Evolutionary conservation across 202 grass and related monocot species (phyloP).

Genomic region (Digitaria exilis): DNA sequence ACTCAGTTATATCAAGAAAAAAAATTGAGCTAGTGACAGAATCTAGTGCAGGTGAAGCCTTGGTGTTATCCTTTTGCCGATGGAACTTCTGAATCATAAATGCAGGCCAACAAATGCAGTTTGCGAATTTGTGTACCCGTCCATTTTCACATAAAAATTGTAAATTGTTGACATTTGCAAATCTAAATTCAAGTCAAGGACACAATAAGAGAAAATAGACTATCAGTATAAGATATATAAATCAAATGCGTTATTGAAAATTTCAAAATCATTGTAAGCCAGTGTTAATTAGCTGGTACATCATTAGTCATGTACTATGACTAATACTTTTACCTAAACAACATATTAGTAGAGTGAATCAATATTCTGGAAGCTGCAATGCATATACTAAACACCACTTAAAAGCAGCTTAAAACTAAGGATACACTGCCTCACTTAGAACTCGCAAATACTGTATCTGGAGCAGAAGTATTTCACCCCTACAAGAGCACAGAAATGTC

Average conservation of each 20-base stretch:
- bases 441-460: conserved; percentile 86
- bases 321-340: conserved; percentile 9
- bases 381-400: conserved; percentile 16
- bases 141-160: conserved; percentile 93
- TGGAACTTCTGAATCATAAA: conserved; percentile 80
- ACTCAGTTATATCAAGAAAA: conserved; percentile 69
- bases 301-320: background rate
- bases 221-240: conserved; percentile 20
- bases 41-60: conserved; percentile 36
- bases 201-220: background rate
- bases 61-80: conserved; percentile 37
- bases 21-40: conserved; percentile 41
- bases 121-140: conserved; percentile 93
- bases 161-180: conserved; percentile 81
- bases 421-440: conserved; percentile 88
- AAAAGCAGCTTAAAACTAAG: conserved; percentile 49
- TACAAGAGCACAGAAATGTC: conserved; percentile 51
- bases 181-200: conserved; percentile 78
- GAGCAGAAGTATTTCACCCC: conserved; percentile 73
- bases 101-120: conserved; percentile 90
- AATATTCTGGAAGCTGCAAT: conserved; percentile 15
- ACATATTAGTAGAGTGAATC: conserved; percentile 7
- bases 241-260: conserved; percentile 20
- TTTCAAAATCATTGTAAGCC: conserved; percentile 21
- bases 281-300: background rate